phyloP scores from a whole-genome alignment of 192 early-diverging fungal genomes.

The Podila horticola region DNA sequence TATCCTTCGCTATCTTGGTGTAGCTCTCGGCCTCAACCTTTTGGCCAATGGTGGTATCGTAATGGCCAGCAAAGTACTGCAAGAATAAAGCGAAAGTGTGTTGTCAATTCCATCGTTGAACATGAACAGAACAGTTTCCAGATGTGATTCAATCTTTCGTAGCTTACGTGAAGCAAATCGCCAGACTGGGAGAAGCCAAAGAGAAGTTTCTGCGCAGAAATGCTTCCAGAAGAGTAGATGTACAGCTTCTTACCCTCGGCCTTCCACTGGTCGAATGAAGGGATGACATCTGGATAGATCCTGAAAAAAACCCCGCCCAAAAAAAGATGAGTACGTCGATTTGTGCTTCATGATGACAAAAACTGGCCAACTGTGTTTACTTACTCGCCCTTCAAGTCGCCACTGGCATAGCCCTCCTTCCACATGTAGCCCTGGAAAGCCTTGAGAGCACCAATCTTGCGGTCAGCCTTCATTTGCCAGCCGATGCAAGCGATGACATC shows the following conservation, averaged over 20 bases:
- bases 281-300: conserved; percentile 90
- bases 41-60: conserved; percentile 89
- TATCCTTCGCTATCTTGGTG: conserved; percentile 73
- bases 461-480: conserved; percentile 88
- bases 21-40: conserved; percentile 83
- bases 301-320: conserved; percentile 26
- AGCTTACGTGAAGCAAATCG: conserved; percentile 69
- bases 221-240: conserved; percentile 97
- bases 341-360: not conserved
- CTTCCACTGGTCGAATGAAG: conserved; percentile 80
- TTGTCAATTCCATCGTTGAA: no score
- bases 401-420: conserved; percentile 83
- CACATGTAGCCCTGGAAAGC: conserved; percentile 97
- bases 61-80: conserved; percentile 85
- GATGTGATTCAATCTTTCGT: no score
- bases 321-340: not conserved
- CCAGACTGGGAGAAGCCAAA: conserved; percentile 88
- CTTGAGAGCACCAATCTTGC: conserved; percentile 92
- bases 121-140: no score
- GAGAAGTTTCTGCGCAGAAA: conserved; percentile 93
- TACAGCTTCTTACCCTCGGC: conserved; percentile 71
- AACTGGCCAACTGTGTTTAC: conserved; percentile 26
- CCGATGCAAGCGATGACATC: conserved; percentile 75
- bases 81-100: not conserved
- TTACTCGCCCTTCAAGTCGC: conserved; percentile 80